Conservation (phyloP, 805 yeast genomes). For the Zygosaccharomyces bailii region DNA sequence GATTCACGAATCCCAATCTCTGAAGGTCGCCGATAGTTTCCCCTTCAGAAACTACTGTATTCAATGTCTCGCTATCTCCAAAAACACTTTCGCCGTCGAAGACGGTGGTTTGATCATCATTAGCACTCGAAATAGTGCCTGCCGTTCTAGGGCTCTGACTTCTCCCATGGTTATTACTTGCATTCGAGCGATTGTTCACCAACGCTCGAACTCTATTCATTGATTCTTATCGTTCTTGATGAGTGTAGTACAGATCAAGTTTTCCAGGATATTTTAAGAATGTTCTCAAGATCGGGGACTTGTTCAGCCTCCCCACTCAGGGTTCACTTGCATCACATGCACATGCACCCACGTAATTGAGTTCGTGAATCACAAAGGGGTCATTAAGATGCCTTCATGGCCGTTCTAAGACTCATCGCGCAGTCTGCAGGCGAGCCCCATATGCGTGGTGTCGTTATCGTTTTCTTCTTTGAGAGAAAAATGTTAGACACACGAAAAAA, state of each 20-base stretch:
- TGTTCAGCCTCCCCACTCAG: neutral
- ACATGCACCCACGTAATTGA: neutral
- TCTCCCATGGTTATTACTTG: neutral
- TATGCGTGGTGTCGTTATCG: neutral
- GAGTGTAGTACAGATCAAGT: neutral
- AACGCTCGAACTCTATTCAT: constrained; percentile 16
- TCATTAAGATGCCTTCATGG: neutral
- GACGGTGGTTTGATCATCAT: constrained; percentile 22
- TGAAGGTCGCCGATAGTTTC: constrained; percentile 31
- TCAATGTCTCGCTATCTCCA: constrained; percentile 19
- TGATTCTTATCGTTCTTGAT: neutral
- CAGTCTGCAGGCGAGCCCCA: neutral
- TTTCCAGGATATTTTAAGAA: neutral
- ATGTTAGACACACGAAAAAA: constrained; percentile 6
- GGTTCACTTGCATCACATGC: neutral
- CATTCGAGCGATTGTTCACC: constrained; percentile 10
- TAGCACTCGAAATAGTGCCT: constrained; percentile 3
- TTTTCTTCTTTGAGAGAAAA: constrained; percentile 2
- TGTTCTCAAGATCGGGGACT: neutral
- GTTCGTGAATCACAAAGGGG: neutral
- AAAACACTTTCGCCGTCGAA: constrained; percentile 13
- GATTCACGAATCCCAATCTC: constrained; percentile 29
- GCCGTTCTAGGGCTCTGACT: constrained; percentile 1
- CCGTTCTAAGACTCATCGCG: neutral
- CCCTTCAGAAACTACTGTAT: constrained; percentile 26